Percentiles rank a stretch among this genome's conserved stretches.
Evolutionary conservation across 1,284 basidiomycete species (phyloP).

Genomic region (Trichosporon faecale): DNA sequence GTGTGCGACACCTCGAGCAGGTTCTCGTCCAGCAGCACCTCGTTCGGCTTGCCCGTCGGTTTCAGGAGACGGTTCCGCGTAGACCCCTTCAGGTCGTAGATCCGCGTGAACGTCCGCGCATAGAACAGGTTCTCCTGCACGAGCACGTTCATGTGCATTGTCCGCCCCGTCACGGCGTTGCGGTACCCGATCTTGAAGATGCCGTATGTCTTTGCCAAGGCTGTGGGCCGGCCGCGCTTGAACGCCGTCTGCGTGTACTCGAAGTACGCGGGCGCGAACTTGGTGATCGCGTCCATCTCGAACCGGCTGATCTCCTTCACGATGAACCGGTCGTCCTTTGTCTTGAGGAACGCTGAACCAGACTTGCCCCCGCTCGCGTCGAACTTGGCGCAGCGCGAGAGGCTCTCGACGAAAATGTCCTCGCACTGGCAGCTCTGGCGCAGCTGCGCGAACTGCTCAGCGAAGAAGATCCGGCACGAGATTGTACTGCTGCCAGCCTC

Average conservation of each 20-base stretch:
- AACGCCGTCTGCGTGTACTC: constrained; percentile 81
- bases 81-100: constrained; percentile 92
- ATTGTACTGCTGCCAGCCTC: constrained; percentile 89
- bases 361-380: constrained; percentile 94
- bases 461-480: constrained; percentile 91
- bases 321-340: constrained; percentile 94
- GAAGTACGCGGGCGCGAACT: constrained; percentile 96
- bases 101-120: constrained; percentile 80
- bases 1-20: constrained; percentile 51
- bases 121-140: constrained; percentile 99
- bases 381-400: constrained; percentile 94
- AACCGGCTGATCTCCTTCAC: constrained; percentile 91
- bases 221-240: constrained; percentile 81
- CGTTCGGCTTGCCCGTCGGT: constrained; percentile 84
- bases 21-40: constrained; percentile 65
- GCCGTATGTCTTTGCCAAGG: constrained; percentile 95
- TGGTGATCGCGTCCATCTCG: constrained; percentile 92
- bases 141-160: constrained; percentile 87
- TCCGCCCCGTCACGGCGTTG: constrained; percentile 72
- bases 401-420: constrained; percentile 85
- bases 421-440: constrained; percentile 90
- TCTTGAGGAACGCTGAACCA: constrained; percentile 94
- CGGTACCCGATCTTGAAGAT: constrained; percentile 94
- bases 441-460: constrained; percentile 94
- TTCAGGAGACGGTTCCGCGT: constrained; percentile 87